Evolutionary conservation across 768 basidiomycete genomes (phyloP), one percentile per base, ranked within the genome.

Genomic region (Trametes cubensis): DNA sequence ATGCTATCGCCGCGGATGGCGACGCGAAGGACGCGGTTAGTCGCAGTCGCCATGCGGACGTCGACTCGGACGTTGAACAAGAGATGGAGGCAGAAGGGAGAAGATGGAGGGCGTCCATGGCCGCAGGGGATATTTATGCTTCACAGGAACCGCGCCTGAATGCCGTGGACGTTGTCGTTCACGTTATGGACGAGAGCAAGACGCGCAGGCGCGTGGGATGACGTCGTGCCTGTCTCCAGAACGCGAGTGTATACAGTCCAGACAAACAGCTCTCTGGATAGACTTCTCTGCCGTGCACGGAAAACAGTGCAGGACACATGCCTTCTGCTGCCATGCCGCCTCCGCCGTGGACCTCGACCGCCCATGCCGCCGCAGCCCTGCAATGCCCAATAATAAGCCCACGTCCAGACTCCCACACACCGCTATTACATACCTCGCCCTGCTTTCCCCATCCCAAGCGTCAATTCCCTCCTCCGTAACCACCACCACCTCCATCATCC

Each of bases 1-100:
- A 94, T 70, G 3, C 78, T 77, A 4, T 85, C 80, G 10, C 90
- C 90, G 34, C 81, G 81, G 17, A 91, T 75, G 21, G 85, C 81
- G 47, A 90, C 75, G 38, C 74, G 78, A 53, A 73, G 66, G 23
- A 70, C 69, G 28, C 64, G 64, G 61, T 61, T 61, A 23, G 64
- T 64, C 30, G 64, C 64, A 25, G 67, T 65, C 21, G 67, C 60
- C 67, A 68, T 61, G 11, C 34, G 10, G 34, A 34, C 53, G 57
- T 45, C 25, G 55, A 68, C 56, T 6, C 34, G 10, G 34, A 34
- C 53, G 57, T 45, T 20, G 55, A 20, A 28, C 42, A 38, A 11
- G 28, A 52, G 44, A 45, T 14, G 47, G 41, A 26, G 54, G 38
- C 57, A 30, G 63, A 53, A 41, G 48, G 47, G 20, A 18, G 44